Evolutionary conservation across 768 basidiomycete species (phyloP), one percentile per base, ranked within the genome.

Genomic region (Rhodocollybia butyracea): DNA sequence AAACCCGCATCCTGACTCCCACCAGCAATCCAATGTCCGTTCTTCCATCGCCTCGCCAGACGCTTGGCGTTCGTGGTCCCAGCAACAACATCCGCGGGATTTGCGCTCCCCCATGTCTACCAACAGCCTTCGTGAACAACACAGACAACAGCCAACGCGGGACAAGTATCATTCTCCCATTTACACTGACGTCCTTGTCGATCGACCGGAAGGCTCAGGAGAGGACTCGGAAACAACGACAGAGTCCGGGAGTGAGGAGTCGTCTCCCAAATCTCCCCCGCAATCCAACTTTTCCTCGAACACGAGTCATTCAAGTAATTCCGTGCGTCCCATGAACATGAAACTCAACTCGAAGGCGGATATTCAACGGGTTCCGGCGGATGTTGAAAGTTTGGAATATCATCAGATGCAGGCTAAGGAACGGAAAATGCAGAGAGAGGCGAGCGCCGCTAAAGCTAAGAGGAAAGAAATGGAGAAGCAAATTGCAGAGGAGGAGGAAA

Each of bases 401-500:
- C 41, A 40, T 27, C 38, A 41, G 38, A 53, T 53, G 51, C 6
- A 29, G n/a, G 39, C 39, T n/a, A 38, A 42, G 51, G 11, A 42
- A 8, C 41, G 41, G 15, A 53, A 43, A 51, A 24, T 21, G 34
- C 17, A 26, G 41, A 42, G 17, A 45, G 34, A 22, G n/a, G 41
- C 15, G n/a, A 46, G 27, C 24, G 30, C 26, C n/a, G 34, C 31
- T 30, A 34, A 46, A 43, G 13, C 30, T 15, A 42, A 22, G 51
- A 41, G 34, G 30, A 26, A 41, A 46, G 51, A 46, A 32, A 15
- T 22, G 4, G 48, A 60, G 64, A 54, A 62, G 59, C 54, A 56
- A 58, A 21, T 64, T 66, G 54, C 66, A 66, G 3, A 58, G 41
- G 56, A 69, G 64, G 55, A 71, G 68, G 48, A 64, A 64, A 15